Base-by-base conservation (phyloP, 108 stramenopile species). In the Cylindrotheca fusiformis region DNA sequence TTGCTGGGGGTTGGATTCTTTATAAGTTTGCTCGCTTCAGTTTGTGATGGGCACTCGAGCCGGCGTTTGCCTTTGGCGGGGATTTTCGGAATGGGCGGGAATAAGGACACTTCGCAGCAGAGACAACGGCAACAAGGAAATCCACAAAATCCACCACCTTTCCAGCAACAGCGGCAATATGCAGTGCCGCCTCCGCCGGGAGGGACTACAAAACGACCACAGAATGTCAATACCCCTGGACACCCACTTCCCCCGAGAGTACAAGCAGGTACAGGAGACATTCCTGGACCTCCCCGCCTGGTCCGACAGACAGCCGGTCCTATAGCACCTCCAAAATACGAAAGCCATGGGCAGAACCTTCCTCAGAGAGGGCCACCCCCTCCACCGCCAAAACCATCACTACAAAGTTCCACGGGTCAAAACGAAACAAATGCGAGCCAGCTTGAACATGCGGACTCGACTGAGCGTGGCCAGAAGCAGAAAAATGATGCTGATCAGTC, bases 1-100 rank as follows among this genome's bases (percentile, higher is more conserved):
- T n/a, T n/a, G n/a, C n/a, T n/a, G n/a, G n/a, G n/a, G n/a, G 36
- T 41, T 41, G 6, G 10, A 41, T 41, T 41, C 10, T 41, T 41
- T 6, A 6, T 41, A 10, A 10, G 36, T 14, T 41, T 41, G 10
- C 6, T 10, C 14, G 36, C 36, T 10, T 14, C 36, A 41, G 10
- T 41, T 14, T 41, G 36, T 14, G 14, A 14, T 14, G 36, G 36
- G 36, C 36, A 14, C 10, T 14, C 36, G 10, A 41, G 14, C 36
- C 36, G 14, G 6, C 36, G 36, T 41, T 14, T 41, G 6, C 36
- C 36, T 41, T 6, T 70, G 12, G 60, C 63, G 5, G 71, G 71
- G 27, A 72, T 72, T 18, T 72, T 72, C 63, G 71, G 71, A 2
- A 63, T 72, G 8, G 49, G 49, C 19, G 61, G 61, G 20, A 55